These are phyloP conservation scores for Penicillium aurantiogriseum DNA, from an alignment of 2,329 filamentous ascomycete species.

Conservation along the genomic window DNA sequence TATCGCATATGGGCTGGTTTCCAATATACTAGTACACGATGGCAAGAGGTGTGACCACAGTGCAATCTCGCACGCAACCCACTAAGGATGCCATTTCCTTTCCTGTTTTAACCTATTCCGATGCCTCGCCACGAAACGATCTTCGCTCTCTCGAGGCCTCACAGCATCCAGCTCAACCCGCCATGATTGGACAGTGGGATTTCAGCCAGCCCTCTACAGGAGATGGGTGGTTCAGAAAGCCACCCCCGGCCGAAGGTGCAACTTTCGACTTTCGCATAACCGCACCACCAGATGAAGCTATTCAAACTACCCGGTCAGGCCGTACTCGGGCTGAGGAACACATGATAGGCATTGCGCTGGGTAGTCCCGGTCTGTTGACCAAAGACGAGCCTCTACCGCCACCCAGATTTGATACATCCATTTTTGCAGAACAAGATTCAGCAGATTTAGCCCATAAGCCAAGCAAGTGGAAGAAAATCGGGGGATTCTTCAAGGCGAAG, in stretches of 20 bases:
- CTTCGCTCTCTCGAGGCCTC: conserved; percentile 20
- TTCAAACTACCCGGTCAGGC: conserved; percentile 17
- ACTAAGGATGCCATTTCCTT: conserved; percentile 30
- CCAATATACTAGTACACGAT: conserved; percentile 20
- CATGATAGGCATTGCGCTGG: conserved; percentile 71
- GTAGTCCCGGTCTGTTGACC: conserved; percentile 57
- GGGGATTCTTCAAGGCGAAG: conserved; percentile 44
- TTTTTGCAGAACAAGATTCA: conserved; percentile 12
- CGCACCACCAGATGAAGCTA: conserved; percentile 26
- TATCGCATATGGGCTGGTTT: conserved; percentile 10
- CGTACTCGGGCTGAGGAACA: conserved; percentile 37
- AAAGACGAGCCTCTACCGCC: conserved; percentile 18
- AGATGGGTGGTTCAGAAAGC: conserved; percentile 20
- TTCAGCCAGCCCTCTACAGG: conserved; percentile 24
- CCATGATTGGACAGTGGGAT: conserved; percentile 11
- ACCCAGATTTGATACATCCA: conserved; percentile 15
- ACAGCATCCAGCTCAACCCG: conserved; percentile 12
- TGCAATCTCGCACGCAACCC: conserved; percentile 30
- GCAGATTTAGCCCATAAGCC: conserved; percentile 30
- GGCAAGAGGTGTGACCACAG: conserved; percentile 31
- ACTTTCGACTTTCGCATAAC: conserved; percentile 35
- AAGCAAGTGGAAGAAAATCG: conserved; percentile 50
- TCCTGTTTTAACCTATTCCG: conserved; percentile 33
- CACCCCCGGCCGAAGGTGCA: conserved; percentile 12
- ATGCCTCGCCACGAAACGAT: conserved; percentile 34